These are phyloP conservation scores for Trametes hirsuta DNA, from an alignment of 1,284 basidiomycete genomes.

Conservation along the genomic window DNA sequence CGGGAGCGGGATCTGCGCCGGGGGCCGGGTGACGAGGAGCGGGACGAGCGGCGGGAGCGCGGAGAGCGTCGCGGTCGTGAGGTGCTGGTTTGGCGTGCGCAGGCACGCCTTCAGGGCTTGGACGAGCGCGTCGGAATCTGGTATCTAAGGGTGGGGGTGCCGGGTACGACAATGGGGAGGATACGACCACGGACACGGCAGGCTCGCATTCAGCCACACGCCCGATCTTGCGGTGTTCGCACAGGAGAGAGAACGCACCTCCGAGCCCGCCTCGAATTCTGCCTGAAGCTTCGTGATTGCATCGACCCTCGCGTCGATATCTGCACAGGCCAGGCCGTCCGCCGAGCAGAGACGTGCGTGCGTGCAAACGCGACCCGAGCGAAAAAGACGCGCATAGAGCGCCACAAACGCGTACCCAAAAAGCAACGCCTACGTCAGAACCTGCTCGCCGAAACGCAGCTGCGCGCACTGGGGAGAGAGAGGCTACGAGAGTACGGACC, in stretches of 20 bases:
- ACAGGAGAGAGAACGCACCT: slow-evolving; percentile 50
- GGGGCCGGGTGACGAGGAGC: slow-evolving; percentile 50
- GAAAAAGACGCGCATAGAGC: background rate
- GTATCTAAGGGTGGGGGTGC: slow-evolving; percentile 47
- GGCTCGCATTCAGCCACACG: slow-evolving; percentile 2
- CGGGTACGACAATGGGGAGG: too few relatives aligned
- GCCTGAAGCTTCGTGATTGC: slow-evolving; percentile 75
- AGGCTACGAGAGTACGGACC: slow-evolving; percentile 44
- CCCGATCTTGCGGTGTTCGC: background rate
- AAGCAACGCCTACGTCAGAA: slow-evolving; percentile 8
- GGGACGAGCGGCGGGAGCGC: slow-evolving; percentile 67
- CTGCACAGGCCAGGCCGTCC: slow-evolving; percentile 38
- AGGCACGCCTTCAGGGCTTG: slow-evolving; percentile 73
- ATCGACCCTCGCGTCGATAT: slow-evolving; percentile 79
- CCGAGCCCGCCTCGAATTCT: slow-evolving; percentile 67
- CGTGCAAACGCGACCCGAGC: background rate
- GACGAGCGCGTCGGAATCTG: slow-evolving; percentile 71
- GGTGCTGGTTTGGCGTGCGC: slow-evolving; percentile 79
- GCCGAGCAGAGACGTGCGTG: too few relatives aligned
- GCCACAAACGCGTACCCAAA: slow-evolving; percentile 13
- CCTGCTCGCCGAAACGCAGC: background rate
- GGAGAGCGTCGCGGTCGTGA: slow-evolving; percentile 73
- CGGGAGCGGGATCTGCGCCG: slow-evolving; percentile 35
- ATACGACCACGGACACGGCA: slow-evolving; percentile 1
- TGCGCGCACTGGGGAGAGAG: background rate